Percentiles rank a stretch among this genome's conserved stretches.
These are phyloP conservation scores for Suillus clintonianus DNA, from an alignment of 768 basidiomycete species.

Conservation along the genomic window DNA sequence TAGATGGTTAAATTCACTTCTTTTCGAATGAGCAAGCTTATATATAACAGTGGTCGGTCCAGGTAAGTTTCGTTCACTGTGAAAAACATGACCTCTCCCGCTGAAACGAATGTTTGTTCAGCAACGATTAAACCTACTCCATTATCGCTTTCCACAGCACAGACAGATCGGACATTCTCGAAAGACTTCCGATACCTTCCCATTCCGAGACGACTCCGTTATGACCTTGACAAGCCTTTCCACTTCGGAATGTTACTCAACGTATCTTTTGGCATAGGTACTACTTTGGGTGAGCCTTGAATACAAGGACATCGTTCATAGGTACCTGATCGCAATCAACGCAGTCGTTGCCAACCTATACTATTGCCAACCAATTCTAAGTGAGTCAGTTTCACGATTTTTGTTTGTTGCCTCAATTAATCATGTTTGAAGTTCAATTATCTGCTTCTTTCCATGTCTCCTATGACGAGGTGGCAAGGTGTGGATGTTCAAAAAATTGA, in stretches of 20 bases:
- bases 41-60: not conserved
- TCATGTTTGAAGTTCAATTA: conserved; percentile 25
- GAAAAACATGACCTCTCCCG: not conserved
- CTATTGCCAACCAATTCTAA: conserved; percentile 80
- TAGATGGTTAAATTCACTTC: not conserved
- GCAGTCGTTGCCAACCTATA: conserved; percentile 67
- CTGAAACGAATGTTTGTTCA: not conserved
- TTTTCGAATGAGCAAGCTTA: not conserved
- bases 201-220: conserved; percentile 43
- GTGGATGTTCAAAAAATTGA: not conserved
- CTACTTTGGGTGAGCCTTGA: conserved; percentile 43
- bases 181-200: conserved; percentile 47
- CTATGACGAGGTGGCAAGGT: conserved; percentile 37
- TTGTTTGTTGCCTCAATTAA: not conserved
- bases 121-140: not conserved
- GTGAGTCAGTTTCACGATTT: conserved; percentile 38
- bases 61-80: not conserved
- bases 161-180: not conserved
- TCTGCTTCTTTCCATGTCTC: conserved; percentile 37
- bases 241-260: conserved; percentile 42
- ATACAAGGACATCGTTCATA: not conserved
- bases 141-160: not conserved
- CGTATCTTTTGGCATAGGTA: conserved; percentile 45
- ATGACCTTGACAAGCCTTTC: conserved; percentile 39
- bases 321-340: not conserved